Evolutionary conservation across 2,329 filamentous ascomycete species (phyloP), one percentile per base, ranked within the genome.

Genomic region (Aspergillus quadrilineatus): DNA sequence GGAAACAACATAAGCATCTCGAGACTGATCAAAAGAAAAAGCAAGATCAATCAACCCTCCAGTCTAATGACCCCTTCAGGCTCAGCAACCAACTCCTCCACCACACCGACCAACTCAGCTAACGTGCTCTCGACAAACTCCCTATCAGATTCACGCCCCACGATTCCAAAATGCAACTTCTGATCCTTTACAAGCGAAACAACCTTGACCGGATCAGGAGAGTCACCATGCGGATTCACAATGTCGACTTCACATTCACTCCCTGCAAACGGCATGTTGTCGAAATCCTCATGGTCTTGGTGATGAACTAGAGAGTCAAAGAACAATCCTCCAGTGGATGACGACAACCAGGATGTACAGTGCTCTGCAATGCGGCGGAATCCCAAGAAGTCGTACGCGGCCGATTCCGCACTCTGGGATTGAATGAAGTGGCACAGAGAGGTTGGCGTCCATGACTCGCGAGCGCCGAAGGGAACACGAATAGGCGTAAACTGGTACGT

Each of bases 241-340:
- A 84, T 86, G 69, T 86, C 84, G 61, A 85, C 79, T 41, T 74
- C 73, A 64, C 72, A 78, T 46, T 53, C 61, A 2, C 62, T 60
- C 2, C 64, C 68, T 0, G 67, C 68, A 48, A 74, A 73, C 26
- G 68, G 64, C 70, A 74, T 75, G 28, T 73, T 75, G 64, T 87
- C 84, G n/a, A 86, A 83, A 65, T 86, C 83, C 53, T 82, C 80
- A 44, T 83, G 82, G 61, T 83, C 82, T 68, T 85, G 82, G 68
- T 85, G 82, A 49, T 73, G 70, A 10, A 84, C 81, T 1, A 85
- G 77, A 0, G 81, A 80, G 64, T 83, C 81, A 61, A 83, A 85
- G 73, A 78, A 82, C 52, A 63, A 62, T 1, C 69, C 70, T 2
- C 65, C 64, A n/a, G 10, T 14, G 9, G 47, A 50, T 28, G 48